Evolutionary conservation across 306 rosid genomes (phyloP).

Genomic region (Pyrus betulifolia): DNA sequence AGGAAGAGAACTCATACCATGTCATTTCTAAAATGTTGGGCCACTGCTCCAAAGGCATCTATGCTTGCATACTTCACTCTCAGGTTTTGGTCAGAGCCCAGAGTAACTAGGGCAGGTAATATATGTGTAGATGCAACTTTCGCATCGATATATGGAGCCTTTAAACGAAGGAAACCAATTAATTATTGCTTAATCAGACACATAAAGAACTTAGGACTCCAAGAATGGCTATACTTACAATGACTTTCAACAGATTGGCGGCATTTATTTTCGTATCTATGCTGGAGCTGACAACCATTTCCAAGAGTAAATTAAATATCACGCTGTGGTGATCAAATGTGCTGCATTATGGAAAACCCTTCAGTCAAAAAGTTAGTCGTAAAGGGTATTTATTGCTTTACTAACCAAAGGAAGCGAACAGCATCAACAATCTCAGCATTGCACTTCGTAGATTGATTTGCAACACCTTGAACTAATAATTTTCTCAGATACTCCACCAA

Average conservation of each 20-base stretch:
- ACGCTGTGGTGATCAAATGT: conserved; percentile 62
- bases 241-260: too few species aligned
- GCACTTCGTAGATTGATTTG: conserved; percentile 38
- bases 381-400: conserved; percentile 14
- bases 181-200: too few species aligned
- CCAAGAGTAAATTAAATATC: conserved; percentile 87
- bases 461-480: conserved; percentile 54
- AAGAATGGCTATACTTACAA: too few species aligned
- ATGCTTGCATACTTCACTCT: conserved; percentile 64
- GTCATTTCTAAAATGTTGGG: conserved; percentile 85
- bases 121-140: too few species aligned
- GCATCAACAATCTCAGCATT: conserved; percentile 71
- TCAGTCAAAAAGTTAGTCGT: background rate
- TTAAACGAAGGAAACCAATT: background rate
- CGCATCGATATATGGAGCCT: too few species aligned
- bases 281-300: conserved; percentile 89
- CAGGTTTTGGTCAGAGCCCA: too few species aligned
- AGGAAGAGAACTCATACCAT: conserved; percentile 46
- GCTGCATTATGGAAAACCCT: conserved; percentile 46
- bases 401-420: conserved; percentile 85
- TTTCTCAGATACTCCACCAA: conserved; percentile 67
- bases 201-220: too few species aligned
- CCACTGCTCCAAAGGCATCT: conserved; percentile 91
- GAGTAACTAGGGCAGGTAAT: too few species aligned
- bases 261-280: conserved; percentile 65